Base-by-base conservation (phyloP, 2,329 filamentous ascomycete genomes). In the Xylogone sp. region DNA sequence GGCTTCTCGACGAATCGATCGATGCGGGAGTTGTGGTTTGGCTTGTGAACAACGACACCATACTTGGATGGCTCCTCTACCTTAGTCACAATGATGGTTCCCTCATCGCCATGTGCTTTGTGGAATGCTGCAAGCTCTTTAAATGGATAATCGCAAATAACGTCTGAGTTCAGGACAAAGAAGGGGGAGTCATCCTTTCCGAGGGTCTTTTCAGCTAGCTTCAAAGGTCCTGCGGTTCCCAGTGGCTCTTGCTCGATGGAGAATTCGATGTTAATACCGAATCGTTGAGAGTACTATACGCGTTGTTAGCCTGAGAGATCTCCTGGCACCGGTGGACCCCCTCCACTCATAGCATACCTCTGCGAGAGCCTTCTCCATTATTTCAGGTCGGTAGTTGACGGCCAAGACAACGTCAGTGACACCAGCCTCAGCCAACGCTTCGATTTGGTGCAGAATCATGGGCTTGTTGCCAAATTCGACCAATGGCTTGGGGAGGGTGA, bases 1-100 rank as follows among this genome's bases (percentile, higher is more conserved):
- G 93, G 93, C 81, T 99, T 99, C 83, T 99, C 93, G 62, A 99
- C 94, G 76, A 99, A 99, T 62, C 94, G 91, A 74, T 99, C 94
- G 72, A 99, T 97, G 68, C 89, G 85, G 45, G 90, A 90, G 50
- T 89, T 75, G 75, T 96, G 90, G 71, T 86, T 88, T 56, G 91
- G 90, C 79, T 96, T 94, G 84, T 97, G 93, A 24, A 99, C 94
- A 51, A 99, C 86, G 62, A 99, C 93, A 83, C 93, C 93, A 71
- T 97, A 99, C 76, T 99, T 99, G 68, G 90, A 96, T 43, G 93
- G 93, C 75, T 99, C 94, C 75, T 99, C 93, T 49, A 99, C 93
- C 81, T 97, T 99, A 67, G 93, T 99, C 57, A 97, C 93, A 45
- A 96, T 88, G 66, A 99, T 99, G 61, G 93, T 99, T 61, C 93